A percentile compares a stretch with the other conserved stretches of the same genome.
These are phyloP conservation scores for Apiospora malaysiana DNA, from an alignment of 2,329 filamentous ascomycete genomes.

Conservation along the genomic window DNA sequence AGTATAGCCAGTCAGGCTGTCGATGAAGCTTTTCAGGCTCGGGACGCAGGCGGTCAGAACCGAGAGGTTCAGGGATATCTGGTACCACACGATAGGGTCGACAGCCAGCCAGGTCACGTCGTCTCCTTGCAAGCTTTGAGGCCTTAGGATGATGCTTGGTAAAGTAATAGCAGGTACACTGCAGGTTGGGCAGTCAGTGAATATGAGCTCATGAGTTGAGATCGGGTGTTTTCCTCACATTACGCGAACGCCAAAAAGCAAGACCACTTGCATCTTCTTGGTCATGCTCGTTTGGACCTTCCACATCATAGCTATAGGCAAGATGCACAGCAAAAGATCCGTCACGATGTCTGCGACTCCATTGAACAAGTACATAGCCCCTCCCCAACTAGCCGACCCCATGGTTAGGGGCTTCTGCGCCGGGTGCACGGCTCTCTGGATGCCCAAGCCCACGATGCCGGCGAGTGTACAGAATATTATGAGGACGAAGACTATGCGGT, in stretches of 20 bases:
- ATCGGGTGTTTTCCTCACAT: neutral
- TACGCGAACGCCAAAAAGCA: constrained; percentile 20
- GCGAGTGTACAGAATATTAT: neutral
- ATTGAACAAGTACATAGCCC: constrained; percentile 1
- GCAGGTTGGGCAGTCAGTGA: neutral
- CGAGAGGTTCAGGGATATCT: constrained; percentile 26
- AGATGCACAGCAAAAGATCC: constrained; percentile 24
- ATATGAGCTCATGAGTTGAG: no score
- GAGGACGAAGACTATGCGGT: neutral
- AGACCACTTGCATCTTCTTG: constrained; percentile 22
- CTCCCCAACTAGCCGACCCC: neutral
- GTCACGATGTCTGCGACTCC: constrained; percentile 23
- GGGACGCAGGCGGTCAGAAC: constrained; percentile 30
- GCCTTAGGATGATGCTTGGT: neutral
- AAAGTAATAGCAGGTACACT: constrained; percentile 3
- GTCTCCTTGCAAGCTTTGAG: neutral
- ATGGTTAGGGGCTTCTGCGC: neutral
- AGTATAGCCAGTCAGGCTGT: constrained; percentile 17
- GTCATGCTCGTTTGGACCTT: constrained; percentile 23
- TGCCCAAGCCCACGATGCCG: neutral
- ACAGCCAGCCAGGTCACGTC: constrained; percentile 25
- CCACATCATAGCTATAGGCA: constrained; percentile 29
- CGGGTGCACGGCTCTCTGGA: neutral
- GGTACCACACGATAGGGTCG: constrained; percentile 22
- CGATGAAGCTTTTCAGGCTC: constrained; percentile 28